Evolutionary conservation across 2,329 filamentous ascomycete species (phyloP), one percentile per base, ranked within the genome.

Genomic region (Colletotrichum tropicale): DNA sequence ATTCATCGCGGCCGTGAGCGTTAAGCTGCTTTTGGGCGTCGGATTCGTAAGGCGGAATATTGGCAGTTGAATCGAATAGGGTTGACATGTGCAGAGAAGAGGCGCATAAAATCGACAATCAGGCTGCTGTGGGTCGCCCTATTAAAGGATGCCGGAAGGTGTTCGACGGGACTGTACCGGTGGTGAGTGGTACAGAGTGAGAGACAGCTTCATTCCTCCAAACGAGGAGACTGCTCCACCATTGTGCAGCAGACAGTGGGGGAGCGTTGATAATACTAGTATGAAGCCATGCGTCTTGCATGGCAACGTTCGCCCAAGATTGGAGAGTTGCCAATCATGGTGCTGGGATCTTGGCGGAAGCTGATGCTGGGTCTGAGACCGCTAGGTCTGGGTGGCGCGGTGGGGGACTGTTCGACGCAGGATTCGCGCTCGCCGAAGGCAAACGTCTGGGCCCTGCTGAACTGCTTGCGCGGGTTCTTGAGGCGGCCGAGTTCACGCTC

Each of bases 401-500:
- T 93, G 4, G 91, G 91, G n/a, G 91, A 93, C 75, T 91, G 89
- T 64, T 91, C 87, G 60, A 90, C 83, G 78, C 86, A 85, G n/a
- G 84, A 83, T 58, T 89, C 87, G 67, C 93, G 91, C 83, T 97
- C 92, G 61, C 96, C 97, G 85, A 98, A 98, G 32, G 97, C 96
- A 87, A 97, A 99, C 2, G 97, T 99, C 85, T 97, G 94, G 36
- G 97, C 96, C 78, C 97, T 92, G 83, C 92, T 91, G 72, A 99
- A 89, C 81, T 96, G 97, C 79, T 94, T 94, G 80, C 96, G 92
- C 80, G 88, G 90, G 83, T 97, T 94, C 85, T 98, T 96, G 80
- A 99, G 92, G 83, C 96, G 96, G 81, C 96, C 95, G 89, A 99
- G 93, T 81, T 98, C 96, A 80, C 95, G 94, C 87, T 99, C 97